Conservation (phyloP, 2,329 filamentous ascomycete species). For the Epichloe bromicola region DNA sequence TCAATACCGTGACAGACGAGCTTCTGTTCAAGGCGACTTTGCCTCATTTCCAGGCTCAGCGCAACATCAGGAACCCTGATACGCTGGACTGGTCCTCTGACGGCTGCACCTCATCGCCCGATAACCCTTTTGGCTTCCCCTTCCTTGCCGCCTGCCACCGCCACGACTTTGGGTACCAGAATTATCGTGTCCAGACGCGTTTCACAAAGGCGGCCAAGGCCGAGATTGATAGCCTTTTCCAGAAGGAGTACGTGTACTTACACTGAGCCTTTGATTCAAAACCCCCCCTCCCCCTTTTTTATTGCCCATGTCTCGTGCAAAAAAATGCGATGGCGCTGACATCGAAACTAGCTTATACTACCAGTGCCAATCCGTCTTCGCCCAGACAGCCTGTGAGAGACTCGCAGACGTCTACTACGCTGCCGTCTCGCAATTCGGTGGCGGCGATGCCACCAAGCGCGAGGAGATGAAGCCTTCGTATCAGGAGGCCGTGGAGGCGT, state of each 20-base stretch:
- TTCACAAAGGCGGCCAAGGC: conserved; percentile 29
- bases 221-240: conserved; percentile 38
- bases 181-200: conserved; percentile 35
- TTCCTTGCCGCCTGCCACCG: conserved; percentile 34
- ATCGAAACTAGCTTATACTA: conserved; percentile 19
- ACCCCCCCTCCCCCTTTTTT: too few species aligned
- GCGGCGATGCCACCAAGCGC: conserved; percentile 17
- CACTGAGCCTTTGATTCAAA: too few species aligned
- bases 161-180: conserved; percentile 44
- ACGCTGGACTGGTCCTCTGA: conserved; percentile 28
- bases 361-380: conserved; percentile 18
- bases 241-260: conserved; percentile 22
- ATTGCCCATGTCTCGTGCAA: too few species aligned
- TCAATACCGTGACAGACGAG: conserved; percentile 26
- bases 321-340: too few species aligned
- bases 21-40: conserved; percentile 33
- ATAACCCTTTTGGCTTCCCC: conserved; percentile 32
- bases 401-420: conserved; percentile 29
- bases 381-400: conserved; percentile 15
- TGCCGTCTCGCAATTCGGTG: conserved; percentile 25
- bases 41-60: conserved; percentile 26
- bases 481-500: conserved; percentile 21
- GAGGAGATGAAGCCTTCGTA: conserved; percentile 19
- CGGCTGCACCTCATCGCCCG: conserved; percentile 28
- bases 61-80: conserved; percentile 25